phyloP scores from a whole-genome alignment of 1,284 basidiomycete genomes.

The Sphagnurus paluster region DNA sequence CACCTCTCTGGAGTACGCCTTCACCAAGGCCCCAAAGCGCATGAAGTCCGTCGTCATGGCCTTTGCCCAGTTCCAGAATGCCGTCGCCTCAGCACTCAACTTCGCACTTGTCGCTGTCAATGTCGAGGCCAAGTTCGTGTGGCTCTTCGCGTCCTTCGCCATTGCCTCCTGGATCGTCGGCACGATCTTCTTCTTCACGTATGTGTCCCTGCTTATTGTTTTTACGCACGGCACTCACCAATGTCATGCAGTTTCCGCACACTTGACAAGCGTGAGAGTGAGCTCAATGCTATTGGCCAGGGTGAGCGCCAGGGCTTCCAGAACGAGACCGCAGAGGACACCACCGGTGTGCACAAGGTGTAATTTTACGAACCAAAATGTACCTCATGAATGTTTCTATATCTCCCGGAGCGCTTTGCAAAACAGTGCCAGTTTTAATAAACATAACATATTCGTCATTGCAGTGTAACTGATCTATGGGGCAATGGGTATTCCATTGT shows the following conservation, averaged over 20 bases:
- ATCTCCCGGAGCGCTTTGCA: no score
- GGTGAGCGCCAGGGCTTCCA: conserved; percentile 40
- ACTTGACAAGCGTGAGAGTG: conserved; percentile 46
- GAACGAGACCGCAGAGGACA: conserved; percentile 22
- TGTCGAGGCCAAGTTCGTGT: conserved; percentile 39
- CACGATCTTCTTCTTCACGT: conserved; percentile 43
- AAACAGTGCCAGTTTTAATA: no score
- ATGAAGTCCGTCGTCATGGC: conserved; percentile 59
- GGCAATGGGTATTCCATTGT: no score
- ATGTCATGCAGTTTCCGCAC: conserved; percentile 45
- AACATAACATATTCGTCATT: no score
- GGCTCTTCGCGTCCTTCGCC: conserved; percentile 46
- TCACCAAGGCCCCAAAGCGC: conserved; percentile 58
- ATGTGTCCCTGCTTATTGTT: conserved; percentile 15
- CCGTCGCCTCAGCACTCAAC: conserved; percentile 48
- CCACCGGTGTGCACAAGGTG: conserved; percentile 13
- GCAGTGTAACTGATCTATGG: no score
- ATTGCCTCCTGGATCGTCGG: conserved; percentile 50
- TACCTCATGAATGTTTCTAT: neutral
- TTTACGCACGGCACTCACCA: conserved; percentile 18
- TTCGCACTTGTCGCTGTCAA: conserved; percentile 45
- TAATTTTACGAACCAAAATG: conserved; percentile 5
- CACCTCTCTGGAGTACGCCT: conserved; percentile 62
- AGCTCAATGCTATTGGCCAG: conserved; percentile 44
- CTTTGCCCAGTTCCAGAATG: conserved; percentile 54